phyloP scores from a whole-genome alignment of 169 alveolate genomes.

The Eimeria brunetti region DNA sequence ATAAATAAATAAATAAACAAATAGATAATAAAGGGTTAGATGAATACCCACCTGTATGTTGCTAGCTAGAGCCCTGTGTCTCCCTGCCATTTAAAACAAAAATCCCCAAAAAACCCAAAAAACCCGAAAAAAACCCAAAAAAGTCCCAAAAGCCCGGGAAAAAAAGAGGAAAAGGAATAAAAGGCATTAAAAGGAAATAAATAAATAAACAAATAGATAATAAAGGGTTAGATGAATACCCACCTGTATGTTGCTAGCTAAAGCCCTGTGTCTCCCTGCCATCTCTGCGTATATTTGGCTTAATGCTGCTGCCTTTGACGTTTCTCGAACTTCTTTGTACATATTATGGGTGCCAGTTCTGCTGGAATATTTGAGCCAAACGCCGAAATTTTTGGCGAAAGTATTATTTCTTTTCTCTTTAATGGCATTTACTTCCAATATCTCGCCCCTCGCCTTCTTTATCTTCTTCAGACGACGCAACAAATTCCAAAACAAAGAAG shows the following conservation, averaged over 20 bases:
- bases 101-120: too few species aligned
- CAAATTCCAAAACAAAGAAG: slow-evolving; percentile 98
- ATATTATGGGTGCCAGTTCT: slow-evolving; percentile 99
- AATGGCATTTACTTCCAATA: slow-evolving; percentile 88
- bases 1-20: too few species aligned
- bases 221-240: not conserved
- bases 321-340: slow-evolving; percentile 99
- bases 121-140: too few species aligned
- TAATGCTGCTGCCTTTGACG: slow-evolving; percentile 97
- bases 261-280: slow-evolving; percentile 99
- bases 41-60: slow-evolving; percentile 85
- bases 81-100: slow-evolving; percentile 99
- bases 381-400: slow-evolving; percentile 97
- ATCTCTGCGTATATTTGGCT: slow-evolving; percentile 98
- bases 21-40: not conserved
- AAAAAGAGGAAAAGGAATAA: not conserved
- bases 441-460: slow-evolving; percentile 98
- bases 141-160: too few species aligned
- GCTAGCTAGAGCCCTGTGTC: slow-evolving; percentile 98
- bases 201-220: not conserved
- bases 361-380: slow-evolving; percentile 98
- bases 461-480: slow-evolving; percentile 97
- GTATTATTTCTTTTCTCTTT: slow-evolving; percentile 94
- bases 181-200: too few species aligned
- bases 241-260: slow-evolving; percentile 93